Conservation (phyloP, 2,329 filamentous ascomycete species). For the Colletotrichum shisoi region DNA sequence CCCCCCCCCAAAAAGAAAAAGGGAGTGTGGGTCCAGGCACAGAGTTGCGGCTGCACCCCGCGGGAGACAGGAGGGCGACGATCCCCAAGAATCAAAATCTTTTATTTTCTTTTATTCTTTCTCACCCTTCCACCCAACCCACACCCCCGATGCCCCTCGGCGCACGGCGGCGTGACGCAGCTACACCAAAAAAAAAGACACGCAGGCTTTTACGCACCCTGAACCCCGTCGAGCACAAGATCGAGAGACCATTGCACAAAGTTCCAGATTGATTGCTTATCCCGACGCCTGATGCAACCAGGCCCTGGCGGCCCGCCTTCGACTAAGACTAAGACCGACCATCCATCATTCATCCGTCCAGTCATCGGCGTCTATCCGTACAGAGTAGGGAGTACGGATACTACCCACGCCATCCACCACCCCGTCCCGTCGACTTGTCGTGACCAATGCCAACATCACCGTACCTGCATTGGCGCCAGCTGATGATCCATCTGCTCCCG, state of each 20-base stretch:
- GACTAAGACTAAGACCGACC: background rate
- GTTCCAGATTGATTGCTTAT: constrained; percentile 35
- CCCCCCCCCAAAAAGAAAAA: background rate
- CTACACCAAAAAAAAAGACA: no score
- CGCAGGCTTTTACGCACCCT: background rate
- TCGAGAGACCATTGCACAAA: constrained; percentile 24
- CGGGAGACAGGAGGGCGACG: constrained; percentile 6
- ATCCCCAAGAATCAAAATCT: constrained; percentile 16
- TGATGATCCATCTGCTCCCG: background rate
- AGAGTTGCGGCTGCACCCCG: constrained; percentile 32
- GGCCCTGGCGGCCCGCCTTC: background rate
- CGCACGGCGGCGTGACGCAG: constrained; percentile 1
- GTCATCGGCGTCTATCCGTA: no score
- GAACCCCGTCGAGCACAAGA: constrained; percentile 18
- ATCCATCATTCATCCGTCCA: background rate
- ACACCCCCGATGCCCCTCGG: background rate
- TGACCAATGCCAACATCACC: background rate
- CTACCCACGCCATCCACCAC: background rate
- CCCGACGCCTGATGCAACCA: background rate
- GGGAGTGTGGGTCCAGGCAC: constrained; percentile 19
- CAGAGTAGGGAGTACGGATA: no score
- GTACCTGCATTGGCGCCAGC: constrained; percentile 4
- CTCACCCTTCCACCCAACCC: background rate
- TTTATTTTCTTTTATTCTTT: background rate
- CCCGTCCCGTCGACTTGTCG: background rate